Evolutionary conservation across 257 asterid genomes (phyloP).

Genomic region (Forsythia viridissima): DNA sequence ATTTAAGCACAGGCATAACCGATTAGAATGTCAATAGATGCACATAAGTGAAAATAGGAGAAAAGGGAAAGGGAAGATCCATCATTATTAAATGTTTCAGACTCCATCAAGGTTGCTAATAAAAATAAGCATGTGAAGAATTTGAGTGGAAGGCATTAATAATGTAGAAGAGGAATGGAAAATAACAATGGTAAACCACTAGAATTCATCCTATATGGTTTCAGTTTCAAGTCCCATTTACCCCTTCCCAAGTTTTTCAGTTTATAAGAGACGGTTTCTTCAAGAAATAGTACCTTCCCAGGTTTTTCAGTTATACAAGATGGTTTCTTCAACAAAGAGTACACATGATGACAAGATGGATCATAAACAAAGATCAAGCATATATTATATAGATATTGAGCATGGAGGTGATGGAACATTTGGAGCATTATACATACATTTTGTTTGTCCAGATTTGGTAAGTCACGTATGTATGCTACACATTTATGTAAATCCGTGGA

Average conservation of each 20-base stretch:
- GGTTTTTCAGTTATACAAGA: not conserved
- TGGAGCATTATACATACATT: constrained; percentile 48
- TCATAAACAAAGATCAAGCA: not conserved
- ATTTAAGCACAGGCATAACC: constrained; percentile 9
- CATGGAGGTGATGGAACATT: not conserved
- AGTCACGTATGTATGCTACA: constrained; percentile 54
- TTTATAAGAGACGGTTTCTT: not conserved
- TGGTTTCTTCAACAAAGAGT: not conserved
- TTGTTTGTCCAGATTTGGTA: constrained; percentile 43
- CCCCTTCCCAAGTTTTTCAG: not conserved
- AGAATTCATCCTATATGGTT: not conserved
- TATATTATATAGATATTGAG: not conserved
- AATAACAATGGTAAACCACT: not conserved
- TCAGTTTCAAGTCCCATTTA: not conserved
- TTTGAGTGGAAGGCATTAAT: not conserved
- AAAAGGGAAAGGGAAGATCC: not conserved
- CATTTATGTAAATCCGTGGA: constrained; percentile 95
- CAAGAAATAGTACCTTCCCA: not conserved
- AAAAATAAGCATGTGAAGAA: not conserved
- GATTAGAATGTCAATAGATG: not conserved
- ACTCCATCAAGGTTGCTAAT: constrained; percentile 4
- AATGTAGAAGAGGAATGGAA: not conserved
- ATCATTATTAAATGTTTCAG: not conserved
- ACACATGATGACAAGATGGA: not conserved
- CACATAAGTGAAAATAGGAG: not conserved